phyloP scores from a whole-genome alignment of 2,329 filamentous ascomycete species.

The Pseudogymnoascus sp. region DNA sequence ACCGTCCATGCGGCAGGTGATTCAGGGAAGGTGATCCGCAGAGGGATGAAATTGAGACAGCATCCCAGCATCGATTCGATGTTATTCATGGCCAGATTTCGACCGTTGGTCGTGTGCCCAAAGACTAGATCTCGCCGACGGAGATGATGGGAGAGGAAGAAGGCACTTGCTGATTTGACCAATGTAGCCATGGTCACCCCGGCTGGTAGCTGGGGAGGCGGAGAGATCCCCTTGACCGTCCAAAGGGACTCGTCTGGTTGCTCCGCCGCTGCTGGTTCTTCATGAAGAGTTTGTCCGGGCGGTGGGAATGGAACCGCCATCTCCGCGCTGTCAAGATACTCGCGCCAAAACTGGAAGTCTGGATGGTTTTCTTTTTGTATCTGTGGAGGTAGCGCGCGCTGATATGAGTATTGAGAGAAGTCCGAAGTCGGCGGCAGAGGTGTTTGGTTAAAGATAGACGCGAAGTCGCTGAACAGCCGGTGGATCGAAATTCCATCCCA shows the following conservation, averaged over 20 bases:
- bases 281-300: too few relatives aligned
- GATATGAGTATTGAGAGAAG: neutral
- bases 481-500: constrained; percentile 4
- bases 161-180: constrained; percentile 30
- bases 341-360: neutral
- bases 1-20: constrained; percentile 32
- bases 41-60: constrained; percentile 36
- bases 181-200: constrained; percentile 14
- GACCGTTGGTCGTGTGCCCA: constrained; percentile 35
- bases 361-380: neutral
- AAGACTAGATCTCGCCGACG: constrained; percentile 33
- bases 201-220: neutral
- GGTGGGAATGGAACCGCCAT: neutral
- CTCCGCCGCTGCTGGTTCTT: neutral
- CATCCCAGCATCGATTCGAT: constrained; percentile 37
- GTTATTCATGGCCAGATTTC: constrained; percentile 31
- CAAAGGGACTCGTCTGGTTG: neutral
- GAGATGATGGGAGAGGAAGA: constrained; percentile 32
- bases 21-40: constrained; percentile 28
- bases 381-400: neutral
- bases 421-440: neutral
- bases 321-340: neutral
- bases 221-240: neutral
- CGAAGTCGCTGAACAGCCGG: neutral
- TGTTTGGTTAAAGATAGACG: neutral